Percentiles rank a stretch among this genome's conserved stretches.
These are phyloP conservation scores for Sicyos edulis DNA, from an alignment of 306 rosid species.

Conservation along the genomic window DNA sequence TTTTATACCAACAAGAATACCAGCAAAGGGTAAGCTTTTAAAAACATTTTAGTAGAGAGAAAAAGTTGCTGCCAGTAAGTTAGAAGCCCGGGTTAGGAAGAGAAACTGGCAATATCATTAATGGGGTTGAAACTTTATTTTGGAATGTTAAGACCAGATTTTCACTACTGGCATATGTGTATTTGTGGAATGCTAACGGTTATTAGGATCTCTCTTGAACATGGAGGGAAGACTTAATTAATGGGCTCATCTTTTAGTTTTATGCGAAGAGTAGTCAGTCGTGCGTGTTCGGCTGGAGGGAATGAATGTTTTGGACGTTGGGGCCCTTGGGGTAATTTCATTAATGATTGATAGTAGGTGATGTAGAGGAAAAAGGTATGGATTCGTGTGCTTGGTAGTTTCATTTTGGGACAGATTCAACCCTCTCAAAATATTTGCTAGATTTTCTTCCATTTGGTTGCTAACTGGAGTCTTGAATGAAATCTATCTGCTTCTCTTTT, in stretches of 20 bases:
- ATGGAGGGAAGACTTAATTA: background rate
- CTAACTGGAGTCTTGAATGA: background rate
- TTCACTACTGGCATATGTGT: background rate
- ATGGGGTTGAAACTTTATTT: background rate
- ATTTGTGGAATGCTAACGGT: background rate
- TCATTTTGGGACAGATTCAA: constrained; percentile 2
- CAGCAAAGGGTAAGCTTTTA: background rate
- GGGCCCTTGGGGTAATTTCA: background rate
- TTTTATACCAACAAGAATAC: background rate
- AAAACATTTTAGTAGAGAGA: background rate
- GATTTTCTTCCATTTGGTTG: background rate
- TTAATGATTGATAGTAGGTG: background rate
- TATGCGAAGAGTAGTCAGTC: background rate
- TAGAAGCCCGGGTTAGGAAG: background rate
- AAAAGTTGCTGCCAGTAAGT: background rate
- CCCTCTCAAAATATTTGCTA: background rate
- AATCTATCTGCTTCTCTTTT: background rate
- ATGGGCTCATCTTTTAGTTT: background rate
- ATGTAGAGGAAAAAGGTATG: background rate
- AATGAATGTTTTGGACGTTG: background rate
- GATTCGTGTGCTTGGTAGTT: background rate
- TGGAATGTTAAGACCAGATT: background rate
- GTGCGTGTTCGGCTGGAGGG: background rate
- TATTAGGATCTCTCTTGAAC: background rate
- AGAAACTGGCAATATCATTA: background rate